Conservation (phyloP, 371 early-diverging fungal species). For the Mortierella sp. region DNA sequence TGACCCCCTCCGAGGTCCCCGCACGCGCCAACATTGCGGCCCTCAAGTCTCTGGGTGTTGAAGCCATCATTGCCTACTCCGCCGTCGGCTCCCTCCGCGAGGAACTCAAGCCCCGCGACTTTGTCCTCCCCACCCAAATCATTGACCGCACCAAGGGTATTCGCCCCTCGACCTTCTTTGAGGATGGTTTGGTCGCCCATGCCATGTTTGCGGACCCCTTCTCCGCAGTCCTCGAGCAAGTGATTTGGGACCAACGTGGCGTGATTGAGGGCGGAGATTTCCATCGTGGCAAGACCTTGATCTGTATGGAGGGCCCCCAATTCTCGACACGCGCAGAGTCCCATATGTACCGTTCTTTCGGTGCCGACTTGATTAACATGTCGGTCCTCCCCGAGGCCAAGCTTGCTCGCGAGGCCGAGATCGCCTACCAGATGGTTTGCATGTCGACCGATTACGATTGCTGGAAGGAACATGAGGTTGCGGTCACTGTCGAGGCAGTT, state of each 20-base stretch:
- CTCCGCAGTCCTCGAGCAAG: conserved; percentile 78
- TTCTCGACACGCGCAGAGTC: conserved; percentile 98
- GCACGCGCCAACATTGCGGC: conserved; percentile 98
- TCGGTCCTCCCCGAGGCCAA: conserved; percentile 96
- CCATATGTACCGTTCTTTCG: conserved; percentile 94
- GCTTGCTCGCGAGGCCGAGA: conserved; percentile 97
- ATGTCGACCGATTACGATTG: conserved; percentile 99
- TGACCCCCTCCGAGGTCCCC: conserved; percentile 93
- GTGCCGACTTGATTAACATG: conserved; percentile 97
- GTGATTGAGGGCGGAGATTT: conserved; percentile 66
- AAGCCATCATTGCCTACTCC: conserved; percentile 94
- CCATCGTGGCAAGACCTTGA: conserved; percentile 86
- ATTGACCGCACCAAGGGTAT: conserved; percentile 97
- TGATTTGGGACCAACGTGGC: conserved; percentile 73
- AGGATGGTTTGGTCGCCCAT: conserved; percentile 92
- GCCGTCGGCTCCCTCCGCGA: conserved; percentile 95
- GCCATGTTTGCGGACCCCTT: conserved; percentile 97
- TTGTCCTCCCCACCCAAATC: conserved; percentile 93
- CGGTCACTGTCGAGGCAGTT: conserved; percentile 94
- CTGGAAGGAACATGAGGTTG: conserved; percentile 94
- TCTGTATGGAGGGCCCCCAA: conserved; percentile 98
- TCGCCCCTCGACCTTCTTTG: conserved; percentile 90
- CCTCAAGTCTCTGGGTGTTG: conserved; percentile 92
- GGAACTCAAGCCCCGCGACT: conserved; percentile 94
- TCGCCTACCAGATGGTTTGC: conserved; percentile 97